Percentiles rank a stretch among this genome's conserved stretches.
Conservation (phyloP, 768 basidiomycete genomes). For the Lactarius psammicola region DNA sequence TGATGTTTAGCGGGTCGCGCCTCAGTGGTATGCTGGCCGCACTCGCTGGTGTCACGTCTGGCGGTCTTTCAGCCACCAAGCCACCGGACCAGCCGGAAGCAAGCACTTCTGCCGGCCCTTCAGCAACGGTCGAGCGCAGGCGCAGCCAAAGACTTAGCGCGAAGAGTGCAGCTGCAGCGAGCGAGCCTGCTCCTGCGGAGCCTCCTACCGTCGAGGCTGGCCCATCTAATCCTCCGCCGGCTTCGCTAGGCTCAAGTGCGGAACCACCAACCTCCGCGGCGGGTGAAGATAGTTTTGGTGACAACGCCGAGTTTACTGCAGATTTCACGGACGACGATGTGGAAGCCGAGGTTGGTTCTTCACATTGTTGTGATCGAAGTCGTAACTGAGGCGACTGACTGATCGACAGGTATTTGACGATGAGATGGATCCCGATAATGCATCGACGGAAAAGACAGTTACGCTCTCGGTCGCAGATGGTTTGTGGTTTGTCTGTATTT, state of each 20-base stretch:
- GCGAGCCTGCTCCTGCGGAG: slow-evolving; percentile 21
- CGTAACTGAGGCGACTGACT: slow-evolving; percentile 9
- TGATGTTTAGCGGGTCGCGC: slow-evolving; percentile 59
- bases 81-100: slow-evolving; percentile 28
- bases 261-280: slow-evolving; percentile 36
- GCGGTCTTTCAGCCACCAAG: slow-evolving; percentile 30
- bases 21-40: slow-evolving; percentile 91
- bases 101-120: slow-evolving; percentile 26
- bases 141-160: slow-evolving; percentile 84
- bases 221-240: slow-evolving; percentile 18
- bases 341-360: slow-evolving; percentile 59
- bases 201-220: slow-evolving; percentile 26
- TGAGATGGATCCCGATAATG: slow-evolving; percentile 72
- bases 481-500: slow-evolving; percentile 30
- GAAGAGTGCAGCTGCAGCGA: slow-evolving; percentile 44
- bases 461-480: slow-evolving; percentile 81
- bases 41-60: slow-evolving; percentile 54
- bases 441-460: slow-evolving; percentile 78
- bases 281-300: slow-evolving; percentile 47
- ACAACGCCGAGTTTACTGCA: slow-evolving; percentile 61
- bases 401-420: slow-evolving; percentile 71
- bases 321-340: slow-evolving; percentile 87
- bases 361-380: not conserved
- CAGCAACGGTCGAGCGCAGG: slow-evolving; percentile 50
- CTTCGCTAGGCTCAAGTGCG: slow-evolving; percentile 25